Evolutionary conservation across 352 stramenopile genomes (phyloP), one percentile per base, ranked within the genome.

Genomic region (Pythium insidiosum): DNA sequence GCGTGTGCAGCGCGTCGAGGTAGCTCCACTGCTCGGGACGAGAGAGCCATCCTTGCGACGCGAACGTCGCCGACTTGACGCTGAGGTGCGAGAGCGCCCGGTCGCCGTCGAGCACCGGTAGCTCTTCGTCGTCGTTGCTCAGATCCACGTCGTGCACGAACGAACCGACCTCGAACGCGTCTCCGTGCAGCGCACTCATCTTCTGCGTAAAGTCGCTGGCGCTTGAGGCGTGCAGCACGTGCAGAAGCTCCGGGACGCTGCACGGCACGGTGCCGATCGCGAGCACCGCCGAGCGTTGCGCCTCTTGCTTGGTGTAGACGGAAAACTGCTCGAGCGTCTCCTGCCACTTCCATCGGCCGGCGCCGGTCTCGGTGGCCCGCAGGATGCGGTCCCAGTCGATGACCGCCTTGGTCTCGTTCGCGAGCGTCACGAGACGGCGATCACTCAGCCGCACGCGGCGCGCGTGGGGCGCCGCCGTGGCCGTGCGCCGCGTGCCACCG

Each of bases 31-130:
- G 21, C 4, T 58, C 50, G 25, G 43, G 21, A 11, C 31, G 13
- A n/a, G 23, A 3, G 23, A 52, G 31, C 50, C 26, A 49, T 2
- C 23, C 39, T 2, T 36, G 6, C 20, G 37, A 29, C 22, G 6
- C 26, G 28, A 58, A 58, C 4, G 50, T 49, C 43, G 38, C 36
- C 1, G 43, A 39, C 29, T 47, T 47, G 21, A 58, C 50, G 2
- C 35, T 18, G 1, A 58, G 7, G 15, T 51, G 18, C 4, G 24
- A 26, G 4, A 50, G 26, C 34, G 26, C 23, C 38, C 22, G 3
- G 16, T 18, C 22, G 12, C 12, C 12, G 13, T 11, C 6, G 25
- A 18, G 6, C 19, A 19, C 5, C 6, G 21, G 11, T 5, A 26
- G 15, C 25, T 16, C 11, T 10, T 25, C 12, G 6, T 24, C 7